A percentile compares a stretch with the other conserved stretches of the same genome.
Evolutionary conservation across 768 basidiomycete species (phyloP).

Genomic region (Trametes punicea): DNA sequence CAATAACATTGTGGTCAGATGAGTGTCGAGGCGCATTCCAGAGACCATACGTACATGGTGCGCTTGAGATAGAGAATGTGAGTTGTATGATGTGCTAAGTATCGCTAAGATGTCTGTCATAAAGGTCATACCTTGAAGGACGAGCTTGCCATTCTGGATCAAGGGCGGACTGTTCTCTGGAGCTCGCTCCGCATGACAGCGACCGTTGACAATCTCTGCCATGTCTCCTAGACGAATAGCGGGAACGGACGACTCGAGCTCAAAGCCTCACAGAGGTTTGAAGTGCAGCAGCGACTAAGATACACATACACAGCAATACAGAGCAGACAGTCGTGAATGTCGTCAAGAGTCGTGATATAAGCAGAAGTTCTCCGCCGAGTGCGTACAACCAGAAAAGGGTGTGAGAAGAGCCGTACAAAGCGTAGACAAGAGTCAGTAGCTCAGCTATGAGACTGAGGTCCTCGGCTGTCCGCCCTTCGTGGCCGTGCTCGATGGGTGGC

Average conservation of each 20-base stretch:
- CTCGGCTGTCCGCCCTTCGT: too few species aligned
- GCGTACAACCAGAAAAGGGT: too few species aligned
- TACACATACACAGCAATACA: background rate
- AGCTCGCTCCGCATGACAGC: conserved; percentile 39
- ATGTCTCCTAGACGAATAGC: conserved; percentile 7
- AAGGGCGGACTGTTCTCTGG: conserved; percentile 51
- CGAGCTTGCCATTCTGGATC: conserved; percentile 57
- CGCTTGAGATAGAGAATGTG: conserved; percentile 32
- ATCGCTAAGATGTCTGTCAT: background rate
- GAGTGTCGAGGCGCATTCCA: too few species aligned
- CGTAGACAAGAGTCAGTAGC: too few species aligned
- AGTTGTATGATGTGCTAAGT: background rate
- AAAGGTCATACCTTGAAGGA: conserved; percentile 50
- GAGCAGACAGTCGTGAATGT: background rate
- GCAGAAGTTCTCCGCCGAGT: too few species aligned
- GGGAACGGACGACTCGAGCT: background rate
- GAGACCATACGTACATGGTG: conserved; percentile 47
- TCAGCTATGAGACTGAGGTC: too few species aligned
- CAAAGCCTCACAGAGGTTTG: too few species aligned
- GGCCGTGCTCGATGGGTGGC: too few species aligned
- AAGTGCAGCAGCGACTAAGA: too few species aligned
- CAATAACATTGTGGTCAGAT: background rate
- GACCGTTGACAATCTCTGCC: conserved; percentile 28
- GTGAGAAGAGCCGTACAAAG: too few species aligned
- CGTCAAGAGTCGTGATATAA: background rate